Conservation (phyloP, 176 grass and related monocot genomes). For the Aegilops bicornis region DNA sequence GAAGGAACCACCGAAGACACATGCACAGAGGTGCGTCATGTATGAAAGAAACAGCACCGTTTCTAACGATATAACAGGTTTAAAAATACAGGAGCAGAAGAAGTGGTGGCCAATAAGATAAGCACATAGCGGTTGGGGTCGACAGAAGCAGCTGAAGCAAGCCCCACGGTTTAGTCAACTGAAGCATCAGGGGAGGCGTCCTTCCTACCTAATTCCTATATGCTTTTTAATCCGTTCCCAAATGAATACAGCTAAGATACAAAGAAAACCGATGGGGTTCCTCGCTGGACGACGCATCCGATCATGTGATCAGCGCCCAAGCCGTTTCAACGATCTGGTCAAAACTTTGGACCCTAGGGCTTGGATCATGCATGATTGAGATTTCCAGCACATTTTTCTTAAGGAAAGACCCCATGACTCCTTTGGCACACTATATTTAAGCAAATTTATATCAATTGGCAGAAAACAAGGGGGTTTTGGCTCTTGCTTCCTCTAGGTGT, state of each 20-base stretch:
- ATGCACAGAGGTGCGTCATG: neutral
- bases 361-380: constrained; percentile 21
- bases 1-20: neutral
- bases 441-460: neutral
- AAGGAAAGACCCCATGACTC: constrained; percentile 41
- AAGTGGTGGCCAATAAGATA: constrained; percentile 15
- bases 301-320: constrained; percentile 29
- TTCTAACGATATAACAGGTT: constrained; percentile 17
- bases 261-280: neutral
- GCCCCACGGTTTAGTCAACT: constrained; percentile 49
- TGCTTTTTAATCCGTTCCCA: neutral
- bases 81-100: neutral
- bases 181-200: constrained; percentile 39
- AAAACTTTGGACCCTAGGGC: constrained; percentile 43
- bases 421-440: neutral
- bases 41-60: neutral
- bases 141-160: constrained; percentile 36
- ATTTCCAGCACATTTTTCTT: constrained; percentile 47
- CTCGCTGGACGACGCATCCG: constrained; percentile 26
- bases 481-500: constrained; percentile 34
- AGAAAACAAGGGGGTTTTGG: constrained; percentile 23
- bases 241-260: constrained; percentile 39
- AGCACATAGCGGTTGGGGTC: constrained; percentile 41
- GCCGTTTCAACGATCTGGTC: constrained; percentile 67
- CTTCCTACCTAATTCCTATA: constrained; percentile 54